Evolutionary conservation across 2,329 filamentous ascomycete genomes (phyloP).

Genomic region (Fusarium ambrosium): DNA sequence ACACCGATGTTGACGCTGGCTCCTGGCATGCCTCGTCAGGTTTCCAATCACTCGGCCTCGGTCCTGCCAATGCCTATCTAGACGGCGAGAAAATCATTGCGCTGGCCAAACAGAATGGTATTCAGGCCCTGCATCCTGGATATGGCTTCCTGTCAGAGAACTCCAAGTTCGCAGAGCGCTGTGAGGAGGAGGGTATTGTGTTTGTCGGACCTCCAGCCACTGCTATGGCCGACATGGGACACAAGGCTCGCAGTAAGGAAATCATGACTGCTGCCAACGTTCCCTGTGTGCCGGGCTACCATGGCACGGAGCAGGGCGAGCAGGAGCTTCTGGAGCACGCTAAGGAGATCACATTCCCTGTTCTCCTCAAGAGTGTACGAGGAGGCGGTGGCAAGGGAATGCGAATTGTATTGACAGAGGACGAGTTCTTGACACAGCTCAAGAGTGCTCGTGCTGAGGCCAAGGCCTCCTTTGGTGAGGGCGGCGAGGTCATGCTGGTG

Average conservation of each 20-base stretch:
- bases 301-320: slow-evolving; percentile 84
- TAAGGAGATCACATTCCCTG: slow-evolving; percentile 75
- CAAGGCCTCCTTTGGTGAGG: slow-evolving; percentile 82
- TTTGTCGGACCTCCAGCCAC: slow-evolving; percentile 92
- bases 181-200: slow-evolving; percentile 88
- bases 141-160: slow-evolving; percentile 98
- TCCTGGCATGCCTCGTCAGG: slow-evolving; percentile 92
- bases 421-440: slow-evolving; percentile 79
- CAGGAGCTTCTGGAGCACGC: slow-evolving; percentile 75
- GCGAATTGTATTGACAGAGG: slow-evolving; percentile 76
- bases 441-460: slow-evolving; percentile 82
- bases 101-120: slow-evolving; percentile 87
- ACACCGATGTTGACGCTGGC: slow-evolving; percentile 89
- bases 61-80: slow-evolving; percentile 87
- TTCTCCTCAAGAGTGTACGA: slow-evolving; percentile 83
- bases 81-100: slow-evolving; percentile 94
- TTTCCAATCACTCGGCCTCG: slow-evolving; percentile 86
- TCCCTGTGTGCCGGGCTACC: slow-evolving; percentile 96
- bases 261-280: slow-evolving; percentile 98
- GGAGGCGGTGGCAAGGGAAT: slow-evolving; percentile 90
- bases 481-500: slow-evolving; percentile 84
- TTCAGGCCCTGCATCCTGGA: slow-evolving; percentile 92
- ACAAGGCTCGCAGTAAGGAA: slow-evolving; percentile 93
- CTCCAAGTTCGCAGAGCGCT: slow-evolving; percentile 87
- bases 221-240: slow-evolving; percentile 90